Evolutionary conservation across 75 land plant species (phyloP).

Genomic region (Cryptomeria japonica): DNA sequence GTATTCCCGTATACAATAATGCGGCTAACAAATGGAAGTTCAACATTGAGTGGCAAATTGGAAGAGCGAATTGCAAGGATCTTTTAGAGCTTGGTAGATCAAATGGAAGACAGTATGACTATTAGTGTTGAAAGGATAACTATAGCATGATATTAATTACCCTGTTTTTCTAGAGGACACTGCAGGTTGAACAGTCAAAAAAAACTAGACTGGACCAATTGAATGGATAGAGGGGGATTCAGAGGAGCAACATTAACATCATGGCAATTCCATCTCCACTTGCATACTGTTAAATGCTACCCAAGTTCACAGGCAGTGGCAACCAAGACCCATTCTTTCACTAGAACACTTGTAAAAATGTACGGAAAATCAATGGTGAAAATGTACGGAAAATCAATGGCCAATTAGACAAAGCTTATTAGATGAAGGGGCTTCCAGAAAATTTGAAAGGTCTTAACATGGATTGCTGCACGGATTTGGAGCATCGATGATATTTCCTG

Average conservation of each 20-base stretch:
- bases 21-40: no score
- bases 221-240: not conserved
- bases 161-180: not conserved
- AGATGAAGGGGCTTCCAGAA: not conserved
- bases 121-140: not conserved
- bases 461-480: not conserved
- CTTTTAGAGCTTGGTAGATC: not conserved
- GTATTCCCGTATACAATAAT: no score
- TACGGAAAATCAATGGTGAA: not conserved
- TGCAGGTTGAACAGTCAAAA: not conserved
- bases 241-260: not conserved
- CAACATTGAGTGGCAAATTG: not conserved
- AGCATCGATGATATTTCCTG: not conserved
- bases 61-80: not conserved
- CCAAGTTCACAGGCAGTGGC: not conserved
- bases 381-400: not conserved
- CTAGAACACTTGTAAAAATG: not conserved
- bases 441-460: not conserved
- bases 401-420: not conserved
- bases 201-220: not conserved
- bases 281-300: not conserved
- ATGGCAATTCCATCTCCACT: not conserved
- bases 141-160: not conserved
- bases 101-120: not conserved
- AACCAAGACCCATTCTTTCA: not conserved